These are phyloP conservation scores for Rosa persica DNA, from an alignment of 306 rosid species.

Conservation along the genomic window DNA sequence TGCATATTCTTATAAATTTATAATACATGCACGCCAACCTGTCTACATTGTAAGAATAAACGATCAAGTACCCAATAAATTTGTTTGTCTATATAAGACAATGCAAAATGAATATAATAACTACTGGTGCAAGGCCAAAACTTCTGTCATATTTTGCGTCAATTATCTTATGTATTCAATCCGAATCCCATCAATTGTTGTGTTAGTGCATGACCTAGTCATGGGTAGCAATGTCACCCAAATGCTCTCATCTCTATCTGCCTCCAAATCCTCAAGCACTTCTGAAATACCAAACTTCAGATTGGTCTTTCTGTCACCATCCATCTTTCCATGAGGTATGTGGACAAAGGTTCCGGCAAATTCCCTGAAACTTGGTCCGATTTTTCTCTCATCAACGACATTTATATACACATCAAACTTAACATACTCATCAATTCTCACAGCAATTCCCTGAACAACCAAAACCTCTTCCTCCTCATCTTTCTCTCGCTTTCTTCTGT, in stretches of 20 bases:
- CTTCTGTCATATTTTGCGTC: neutral
- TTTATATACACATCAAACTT: conserved; percentile 31
- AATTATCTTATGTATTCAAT: conserved; percentile 22
- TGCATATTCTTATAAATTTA: too few relatives aligned
- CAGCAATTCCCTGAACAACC: conserved; percentile 22
- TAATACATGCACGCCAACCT: neutral
- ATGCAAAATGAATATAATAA: neutral
- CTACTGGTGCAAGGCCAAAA: neutral
- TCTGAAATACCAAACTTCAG: conserved; percentile 30
- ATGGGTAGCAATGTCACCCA: conserved; percentile 23
- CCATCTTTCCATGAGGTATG: conserved; percentile 4
- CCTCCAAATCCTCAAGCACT: conserved; percentile 23
- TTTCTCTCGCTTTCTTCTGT: conserved; percentile 7
- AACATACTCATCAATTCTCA: neutral
- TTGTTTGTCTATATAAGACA: neutral
- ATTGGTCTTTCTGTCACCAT: neutral
- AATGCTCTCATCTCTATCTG: conserved; percentile 29
- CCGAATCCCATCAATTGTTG: conserved; percentile 15
- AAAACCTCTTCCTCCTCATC: conserved; percentile 26
- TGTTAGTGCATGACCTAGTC: conserved; percentile 3
- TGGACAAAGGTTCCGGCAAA: conserved; percentile 28
- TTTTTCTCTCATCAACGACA: conserved; percentile 9
- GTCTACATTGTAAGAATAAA: neutral
- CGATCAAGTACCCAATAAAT: neutral
- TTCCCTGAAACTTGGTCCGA: conserved; percentile 10